phyloP scores from a whole-genome alignment of 2,329 filamentous ascomycete species.

The Podosphaera xanthii region DNA sequence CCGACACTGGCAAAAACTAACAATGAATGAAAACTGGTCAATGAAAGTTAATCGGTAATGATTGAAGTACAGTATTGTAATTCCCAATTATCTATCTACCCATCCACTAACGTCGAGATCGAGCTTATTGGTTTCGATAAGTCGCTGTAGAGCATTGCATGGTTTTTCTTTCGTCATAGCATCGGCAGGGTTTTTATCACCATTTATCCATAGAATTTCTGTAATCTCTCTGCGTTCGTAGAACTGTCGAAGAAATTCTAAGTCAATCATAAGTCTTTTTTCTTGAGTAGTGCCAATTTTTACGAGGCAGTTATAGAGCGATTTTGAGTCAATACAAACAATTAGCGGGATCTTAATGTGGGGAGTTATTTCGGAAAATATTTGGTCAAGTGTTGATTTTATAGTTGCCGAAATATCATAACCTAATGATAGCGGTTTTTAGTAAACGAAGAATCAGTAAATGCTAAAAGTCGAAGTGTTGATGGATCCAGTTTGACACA shows the following conservation, averaged over 20 bases:
- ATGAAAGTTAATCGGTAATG: background rate
- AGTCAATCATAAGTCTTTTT: background rate
- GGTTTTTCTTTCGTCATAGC: background rate
- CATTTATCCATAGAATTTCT: too few species aligned
- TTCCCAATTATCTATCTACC: background rate
- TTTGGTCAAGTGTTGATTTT: background rate
- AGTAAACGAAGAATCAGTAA: background rate
- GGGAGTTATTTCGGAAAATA: background rate
- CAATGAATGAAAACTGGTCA: too few species aligned
- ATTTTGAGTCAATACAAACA: background rate
- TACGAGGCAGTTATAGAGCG: background rate
- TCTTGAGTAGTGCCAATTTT: background rate
- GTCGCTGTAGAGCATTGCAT: background rate
- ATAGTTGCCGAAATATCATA: conserved; percentile 1
- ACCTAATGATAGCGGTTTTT: background rate
- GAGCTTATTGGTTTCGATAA: background rate
- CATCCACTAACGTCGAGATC: background rate
- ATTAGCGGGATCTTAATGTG: background rate
- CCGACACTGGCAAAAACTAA: too few species aligned
- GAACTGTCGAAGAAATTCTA: background rate
- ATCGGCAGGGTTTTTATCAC: too few species aligned
- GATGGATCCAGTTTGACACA: background rate
- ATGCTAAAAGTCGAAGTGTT: background rate
- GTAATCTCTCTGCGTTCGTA: background rate
- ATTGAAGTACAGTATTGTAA: background rate